A percentile compares a stretch with the other conserved stretches of the same genome.
These are phyloP conservation scores for Colletotrichum endophyticum DNA, from an alignment of 2,329 filamentous ascomycete genomes.

Conservation along the genomic window DNA sequence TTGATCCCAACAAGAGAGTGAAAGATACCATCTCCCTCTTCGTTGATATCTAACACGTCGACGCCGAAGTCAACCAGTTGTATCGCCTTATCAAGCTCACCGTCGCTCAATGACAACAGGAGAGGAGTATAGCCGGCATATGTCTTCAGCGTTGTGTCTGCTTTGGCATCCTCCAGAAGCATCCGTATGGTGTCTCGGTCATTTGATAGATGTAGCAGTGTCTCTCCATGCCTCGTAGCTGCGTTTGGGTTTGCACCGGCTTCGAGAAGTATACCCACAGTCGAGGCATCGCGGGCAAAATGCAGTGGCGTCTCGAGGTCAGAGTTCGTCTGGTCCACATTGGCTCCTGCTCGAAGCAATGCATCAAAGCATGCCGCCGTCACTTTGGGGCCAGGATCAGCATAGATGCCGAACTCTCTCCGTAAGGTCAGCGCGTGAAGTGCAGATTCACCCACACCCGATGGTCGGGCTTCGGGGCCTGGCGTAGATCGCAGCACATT, in stretches of 20 bases:
- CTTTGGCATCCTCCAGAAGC: not conserved
- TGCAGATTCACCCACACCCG: not conserved
- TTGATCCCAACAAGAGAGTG: not conserved
- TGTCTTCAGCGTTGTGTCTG: not conserved
- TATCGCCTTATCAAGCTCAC: not conserved
- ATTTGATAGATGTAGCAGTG: not conserved
- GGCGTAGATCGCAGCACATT: not conserved
- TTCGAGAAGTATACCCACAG: slow-evolving; percentile 20
- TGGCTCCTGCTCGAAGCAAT: not conserved
- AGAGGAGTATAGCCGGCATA: not conserved
- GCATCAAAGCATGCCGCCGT: not conserved
- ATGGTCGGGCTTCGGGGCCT: not conserved
- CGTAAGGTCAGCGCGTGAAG: not conserved
- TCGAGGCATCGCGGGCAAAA: not conserved
- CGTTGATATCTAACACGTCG: slow-evolving; percentile 23
- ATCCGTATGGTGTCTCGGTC: not conserved
- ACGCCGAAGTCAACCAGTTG: slow-evolving; percentile 13
- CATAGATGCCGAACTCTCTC: not conserved
- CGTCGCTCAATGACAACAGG: not conserved
- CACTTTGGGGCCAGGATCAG: not conserved
- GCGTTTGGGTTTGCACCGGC: slow-evolving; percentile 29
- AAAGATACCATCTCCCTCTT: slow-evolving; percentile 23
- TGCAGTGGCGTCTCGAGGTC: not conserved
- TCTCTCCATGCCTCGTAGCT: not conserved
- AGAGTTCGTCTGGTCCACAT: not conserved